phyloP scores from a whole-genome alignment of 2,329 filamentous ascomycete species.

The Huntiella omanensis region DNA sequence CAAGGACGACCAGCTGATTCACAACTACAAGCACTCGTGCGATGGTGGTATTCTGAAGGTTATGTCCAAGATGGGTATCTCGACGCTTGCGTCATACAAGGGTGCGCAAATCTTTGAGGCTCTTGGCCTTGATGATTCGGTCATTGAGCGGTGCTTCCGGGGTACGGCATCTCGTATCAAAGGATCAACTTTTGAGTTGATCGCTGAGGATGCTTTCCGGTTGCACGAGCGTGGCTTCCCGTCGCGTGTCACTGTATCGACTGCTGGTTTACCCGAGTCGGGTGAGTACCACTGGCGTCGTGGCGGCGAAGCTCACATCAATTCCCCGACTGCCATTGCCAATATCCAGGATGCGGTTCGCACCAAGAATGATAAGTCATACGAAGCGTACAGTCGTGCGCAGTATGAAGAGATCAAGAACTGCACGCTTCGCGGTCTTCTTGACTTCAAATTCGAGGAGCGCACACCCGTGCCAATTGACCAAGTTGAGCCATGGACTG shows the following conservation, averaged over 20 bases:
- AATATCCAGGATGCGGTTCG: constrained; percentile 94
- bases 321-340: constrained; percentile 84
- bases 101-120: constrained; percentile 96
- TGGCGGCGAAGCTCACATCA: constrained; percentile 85
- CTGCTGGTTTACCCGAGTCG: constrained; percentile 72
- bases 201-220: constrained; percentile 84
- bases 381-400: constrained; percentile 83
- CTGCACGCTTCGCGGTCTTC: constrained; percentile 80
- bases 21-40: constrained; percentile 93
- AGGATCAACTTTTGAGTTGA: constrained; percentile 81
- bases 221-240: constrained; percentile 91
- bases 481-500: constrained; percentile 94
- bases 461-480: constrained; percentile 74
- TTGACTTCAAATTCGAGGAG: constrained; percentile 93
- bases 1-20: constrained; percentile 61
- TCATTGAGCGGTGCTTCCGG: constrained; percentile 87
- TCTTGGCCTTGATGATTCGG: constrained; percentile 75
- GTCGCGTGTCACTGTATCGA: constrained; percentile 52
- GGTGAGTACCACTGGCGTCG: constrained; percentile 98
- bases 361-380: constrained; percentile 96
- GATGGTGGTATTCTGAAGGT: constrained; percentile 95
- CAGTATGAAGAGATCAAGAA: constrained; percentile 95
- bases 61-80: constrained; percentile 99
- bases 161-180: constrained; percentile 89
- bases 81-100: constrained; percentile 89